Evolutionary conservation across 805 yeast genomes (phyloP), one percentile per base, ranked within the genome.

Genomic region (Candida sphagnicola): DNA sequence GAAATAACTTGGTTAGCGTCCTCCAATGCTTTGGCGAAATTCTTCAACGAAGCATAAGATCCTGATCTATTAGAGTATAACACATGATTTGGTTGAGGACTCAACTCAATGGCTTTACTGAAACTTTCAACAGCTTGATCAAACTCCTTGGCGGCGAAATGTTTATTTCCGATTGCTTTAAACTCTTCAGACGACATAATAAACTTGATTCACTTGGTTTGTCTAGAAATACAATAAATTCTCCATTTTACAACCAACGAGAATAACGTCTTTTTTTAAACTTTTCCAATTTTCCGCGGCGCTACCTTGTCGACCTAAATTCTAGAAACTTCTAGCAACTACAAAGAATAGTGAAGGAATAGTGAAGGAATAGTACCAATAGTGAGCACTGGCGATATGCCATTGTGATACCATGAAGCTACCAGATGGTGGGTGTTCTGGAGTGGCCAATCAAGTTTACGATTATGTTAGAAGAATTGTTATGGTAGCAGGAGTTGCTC

Each of bases 11-110:
- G 78, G 42, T 85, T 65, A 13, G 98, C 99, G 61, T 93, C 99
- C 33, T 72, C 68, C 43, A 88, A 70, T 3, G 98, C 99, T 43
- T 80, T 67, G 16, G 60, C 61, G 54, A 81, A 93, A 52, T 89
- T 67, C 54, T 80, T 79, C 66, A 80, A 64, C 5, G 96, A 86
- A 4, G 97, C 84, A 54, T 82, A 82, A 41, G 88, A 77, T 11
- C 95, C 99, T 8, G 98, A 90, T 62, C 99, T 81, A 70, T 93
- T 93, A 36, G 97, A 89, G 61, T 72, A 90, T 39, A 93, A 72
- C 13, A 93, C 97, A 59, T 91, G 97, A 62, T 91, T 93, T 46
- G 97, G 95, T 4, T 73, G 47, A 32, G 81, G 72, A 0, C 96
- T 80, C 11, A 77, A 87, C 32, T 80, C 95, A 54, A 91, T 93